These are phyloP conservation scores for Apiotrichum sp. DNA, from an alignment of 1,284 basidiomycete species.

Conservation along the genomic window DNA sequence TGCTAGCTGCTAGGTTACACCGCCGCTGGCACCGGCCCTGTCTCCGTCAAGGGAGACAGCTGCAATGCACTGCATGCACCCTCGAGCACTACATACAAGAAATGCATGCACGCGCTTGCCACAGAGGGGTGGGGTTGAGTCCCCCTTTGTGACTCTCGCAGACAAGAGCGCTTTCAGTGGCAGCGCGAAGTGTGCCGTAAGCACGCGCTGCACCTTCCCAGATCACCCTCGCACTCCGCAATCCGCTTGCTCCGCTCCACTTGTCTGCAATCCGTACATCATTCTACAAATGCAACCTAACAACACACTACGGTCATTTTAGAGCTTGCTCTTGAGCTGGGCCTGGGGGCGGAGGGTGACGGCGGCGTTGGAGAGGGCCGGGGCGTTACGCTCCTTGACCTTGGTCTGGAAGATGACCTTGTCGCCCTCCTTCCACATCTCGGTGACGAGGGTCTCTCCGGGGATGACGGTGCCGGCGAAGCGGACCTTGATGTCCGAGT, in stretches of 20 bases:
- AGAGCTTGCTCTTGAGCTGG: slow-evolving; percentile 42
- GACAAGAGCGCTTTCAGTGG: too few species aligned
- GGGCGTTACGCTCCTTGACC: slow-evolving; percentile 52
- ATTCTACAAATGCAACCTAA: not conserved
- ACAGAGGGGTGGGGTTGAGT: too few species aligned
- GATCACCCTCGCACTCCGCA: too few species aligned
- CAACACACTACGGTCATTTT: not conserved
- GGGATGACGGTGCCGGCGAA: slow-evolving; percentile 68
- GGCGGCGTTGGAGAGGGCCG: slow-evolving; percentile 52
- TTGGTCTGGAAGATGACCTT: slow-evolving; percentile 75
- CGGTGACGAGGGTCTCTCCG: slow-evolving; percentile 86
- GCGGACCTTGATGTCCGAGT: slow-evolving; percentile 93
- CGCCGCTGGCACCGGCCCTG: too few species aligned
- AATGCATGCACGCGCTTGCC: too few species aligned
- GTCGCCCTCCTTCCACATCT: slow-evolving; percentile 95
- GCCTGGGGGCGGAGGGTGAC: slow-evolving; percentile 50
- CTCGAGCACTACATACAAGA: too few species aligned
- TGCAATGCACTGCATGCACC: too few species aligned
- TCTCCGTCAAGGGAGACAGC: too few species aligned
- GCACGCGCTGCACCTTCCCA: too few species aligned
- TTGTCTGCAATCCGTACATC: slow-evolving; percentile 45
- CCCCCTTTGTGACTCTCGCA: too few species aligned
- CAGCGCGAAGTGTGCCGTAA: too few species aligned
- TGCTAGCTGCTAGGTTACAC: too few species aligned
- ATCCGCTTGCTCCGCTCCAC: not conserved